Conservation (phyloP, 805 yeast species). For the Yamadazyma sp. region DNA sequence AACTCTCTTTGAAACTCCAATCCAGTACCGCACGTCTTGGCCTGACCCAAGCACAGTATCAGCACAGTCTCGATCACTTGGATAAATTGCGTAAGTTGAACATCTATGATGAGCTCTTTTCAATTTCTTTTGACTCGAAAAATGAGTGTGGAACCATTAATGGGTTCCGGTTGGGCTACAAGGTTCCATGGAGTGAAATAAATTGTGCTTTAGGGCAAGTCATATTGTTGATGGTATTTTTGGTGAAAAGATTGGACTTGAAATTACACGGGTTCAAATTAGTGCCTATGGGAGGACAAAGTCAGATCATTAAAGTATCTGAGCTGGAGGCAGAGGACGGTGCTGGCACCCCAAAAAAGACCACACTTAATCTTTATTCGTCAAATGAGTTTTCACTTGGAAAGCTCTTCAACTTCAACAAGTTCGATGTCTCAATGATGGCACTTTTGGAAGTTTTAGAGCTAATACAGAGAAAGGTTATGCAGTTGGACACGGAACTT, state of each 20-base stretch:
- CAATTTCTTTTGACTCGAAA: constrained; percentile 65
- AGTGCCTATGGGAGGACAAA: constrained; percentile 81
- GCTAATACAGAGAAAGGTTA: constrained; percentile 48
- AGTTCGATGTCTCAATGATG: constrained; percentile 78
- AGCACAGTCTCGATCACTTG: constrained; percentile 59
- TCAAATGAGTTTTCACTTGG: constrained; percentile 74
- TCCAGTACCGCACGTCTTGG: constrained; percentile 56
- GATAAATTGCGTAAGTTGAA: constrained; percentile 74
- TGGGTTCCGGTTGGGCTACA: constrained; percentile 75
- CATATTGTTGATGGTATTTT: constrained; percentile 64
- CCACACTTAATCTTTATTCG: constrained; percentile 57
- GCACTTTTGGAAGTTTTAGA: constrained; percentile 64
- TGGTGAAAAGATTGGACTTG: constrained; percentile 56
- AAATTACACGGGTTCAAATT: constrained; percentile 59
- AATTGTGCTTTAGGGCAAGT: constrained; percentile 91
- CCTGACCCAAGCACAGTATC: constrained; percentile 62
- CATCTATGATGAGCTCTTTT: constrained; percentile 79
- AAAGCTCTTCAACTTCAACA: constrained; percentile 68
- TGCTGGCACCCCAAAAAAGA: constrained; percentile 26
- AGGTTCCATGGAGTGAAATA: constrained; percentile 86
- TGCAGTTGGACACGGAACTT: constrained; percentile 49
- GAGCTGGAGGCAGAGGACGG: constrained; percentile 5
- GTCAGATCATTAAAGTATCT: constrained; percentile 60
- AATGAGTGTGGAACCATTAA: constrained; percentile 87
- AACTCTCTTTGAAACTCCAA: constrained; percentile 51